Evolutionary conservation across 768 basidiomycete species (phyloP).

Genomic region (Pilatotrama ljubarskyi): DNA sequence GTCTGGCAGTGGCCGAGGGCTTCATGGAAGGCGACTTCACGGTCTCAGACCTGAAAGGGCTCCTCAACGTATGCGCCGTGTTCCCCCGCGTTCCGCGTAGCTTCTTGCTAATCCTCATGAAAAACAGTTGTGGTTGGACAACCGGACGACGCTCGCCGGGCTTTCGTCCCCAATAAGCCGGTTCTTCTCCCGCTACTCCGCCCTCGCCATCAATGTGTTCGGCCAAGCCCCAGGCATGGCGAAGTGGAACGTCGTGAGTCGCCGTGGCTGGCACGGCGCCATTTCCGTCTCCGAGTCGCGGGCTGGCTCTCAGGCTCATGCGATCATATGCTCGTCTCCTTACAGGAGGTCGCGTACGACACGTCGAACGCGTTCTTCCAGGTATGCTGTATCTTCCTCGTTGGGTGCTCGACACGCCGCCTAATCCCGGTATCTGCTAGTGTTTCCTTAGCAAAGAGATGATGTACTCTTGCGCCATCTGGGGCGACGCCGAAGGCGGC

Average conservation of each 20-base stretch:
- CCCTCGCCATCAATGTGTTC: background rate
- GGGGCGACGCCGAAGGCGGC: slow-evolving; percentile 37
- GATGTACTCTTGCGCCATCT: slow-evolving; percentile 47
- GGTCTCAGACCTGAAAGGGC: slow-evolving; percentile 14
- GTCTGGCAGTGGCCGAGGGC: slow-evolving; percentile 21
- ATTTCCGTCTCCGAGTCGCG: too few relatives aligned
- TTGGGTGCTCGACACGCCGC: background rate
- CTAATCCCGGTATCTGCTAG: background rate
- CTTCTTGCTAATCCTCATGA: background rate
- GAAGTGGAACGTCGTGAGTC: background rate
- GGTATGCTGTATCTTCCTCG: background rate
- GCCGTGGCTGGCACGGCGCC: too few relatives aligned
- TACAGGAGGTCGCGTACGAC: slow-evolving; percentile 13
- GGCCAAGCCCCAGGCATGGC: background rate
- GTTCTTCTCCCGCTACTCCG: background rate
- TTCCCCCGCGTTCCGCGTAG: too few relatives aligned
- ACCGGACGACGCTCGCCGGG: slow-evolving; percentile 15
- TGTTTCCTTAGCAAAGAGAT: slow-evolving; percentile 40
- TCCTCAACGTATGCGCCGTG: slow-evolving; percentile 14
- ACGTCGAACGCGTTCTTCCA: slow-evolving; percentile 12
- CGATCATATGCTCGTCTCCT: too few relatives aligned
- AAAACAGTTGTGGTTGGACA: slow-evolving; percentile 12
- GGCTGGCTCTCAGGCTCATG: too few relatives aligned
- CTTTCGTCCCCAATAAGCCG: slow-evolving; percentile 1
- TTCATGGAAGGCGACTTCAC: slow-evolving; percentile 27